phyloP scores from a whole-genome alignment of 2,329 filamentous ascomycete species.

The Epichloe scottii region DNA sequence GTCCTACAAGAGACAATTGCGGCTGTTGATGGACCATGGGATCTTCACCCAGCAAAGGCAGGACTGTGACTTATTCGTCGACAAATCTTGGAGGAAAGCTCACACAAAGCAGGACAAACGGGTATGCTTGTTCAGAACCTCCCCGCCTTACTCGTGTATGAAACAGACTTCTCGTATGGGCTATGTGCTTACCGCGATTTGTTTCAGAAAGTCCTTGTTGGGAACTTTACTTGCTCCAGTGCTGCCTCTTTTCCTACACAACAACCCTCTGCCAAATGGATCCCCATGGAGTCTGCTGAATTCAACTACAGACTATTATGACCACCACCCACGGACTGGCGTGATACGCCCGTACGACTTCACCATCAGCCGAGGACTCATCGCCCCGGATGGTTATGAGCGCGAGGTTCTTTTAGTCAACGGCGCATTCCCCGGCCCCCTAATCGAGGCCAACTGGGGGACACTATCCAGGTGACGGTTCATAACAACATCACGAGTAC shows the following conservation, averaged over 20 bases:
- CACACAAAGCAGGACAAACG: slow-evolving; percentile 25
- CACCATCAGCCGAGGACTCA: slow-evolving; percentile 34
- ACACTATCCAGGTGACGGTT: slow-evolving; percentile 51
- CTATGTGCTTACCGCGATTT: neutral
- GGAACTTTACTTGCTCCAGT: slow-evolving; percentile 26
- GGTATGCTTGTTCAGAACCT: slow-evolving; percentile 15
- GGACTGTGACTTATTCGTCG: neutral
- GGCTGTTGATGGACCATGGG: neutral
- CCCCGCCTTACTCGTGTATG: neutral
- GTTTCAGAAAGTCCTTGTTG: slow-evolving; percentile 23
- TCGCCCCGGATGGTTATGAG: slow-evolving; percentile 45
- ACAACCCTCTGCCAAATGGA: slow-evolving; percentile 36
- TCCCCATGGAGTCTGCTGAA: slow-evolving; percentile 38
- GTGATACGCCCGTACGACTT: slow-evolving; percentile 44
- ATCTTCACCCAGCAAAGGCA: neutral
- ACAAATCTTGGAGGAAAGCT: slow-evolving; percentile 10
- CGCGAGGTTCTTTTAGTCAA: slow-evolving; percentile 47
- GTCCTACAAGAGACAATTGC: neutral
- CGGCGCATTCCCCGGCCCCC: slow-evolving; percentile 53
- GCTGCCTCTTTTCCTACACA: slow-evolving; percentile 30
- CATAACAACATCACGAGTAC: slow-evolving; percentile 50
- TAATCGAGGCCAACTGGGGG: slow-evolving; percentile 53
- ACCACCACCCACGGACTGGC: slow-evolving; percentile 35
- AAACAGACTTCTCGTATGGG: neutral
- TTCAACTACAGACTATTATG: slow-evolving; percentile 37